Percentiles rank a stretch among this genome's conserved stretches.
Evolutionary conservation across 2,329 filamentous ascomycete genomes (phyloP).

Genomic region (Fusarium gaditjirri): DNA sequence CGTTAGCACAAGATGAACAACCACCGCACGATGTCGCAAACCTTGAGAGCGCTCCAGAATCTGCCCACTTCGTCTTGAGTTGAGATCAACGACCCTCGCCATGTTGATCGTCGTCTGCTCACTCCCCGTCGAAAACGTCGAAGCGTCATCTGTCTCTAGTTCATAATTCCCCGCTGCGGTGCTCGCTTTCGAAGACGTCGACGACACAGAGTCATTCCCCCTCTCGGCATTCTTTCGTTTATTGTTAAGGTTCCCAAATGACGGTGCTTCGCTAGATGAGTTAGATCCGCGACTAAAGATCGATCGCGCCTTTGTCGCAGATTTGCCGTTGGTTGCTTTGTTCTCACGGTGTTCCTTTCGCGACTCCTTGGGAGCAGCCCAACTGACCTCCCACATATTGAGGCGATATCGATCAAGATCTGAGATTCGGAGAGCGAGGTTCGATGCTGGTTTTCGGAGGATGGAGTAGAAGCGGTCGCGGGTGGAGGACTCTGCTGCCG

Average conservation of each 20-base stretch:
- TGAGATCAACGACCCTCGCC: neutral
- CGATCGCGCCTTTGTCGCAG: neutral
- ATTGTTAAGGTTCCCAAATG: neutral
- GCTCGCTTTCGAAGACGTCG: conserved; percentile 2
- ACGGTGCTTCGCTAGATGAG: conserved; percentile 9
- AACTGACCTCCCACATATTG: conserved; percentile 39
- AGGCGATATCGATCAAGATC: conserved; percentile 12
- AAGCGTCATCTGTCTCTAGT: conserved; percentile 14
- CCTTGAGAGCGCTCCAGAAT: neutral
- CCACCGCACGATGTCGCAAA: neutral
- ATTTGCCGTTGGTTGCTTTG: conserved; percentile 7
- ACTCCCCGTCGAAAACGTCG: neutral
- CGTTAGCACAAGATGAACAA: neutral
- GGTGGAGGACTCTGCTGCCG: neutral
- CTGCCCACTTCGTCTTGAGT: neutral
- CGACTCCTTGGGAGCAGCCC: conserved; percentile 29
- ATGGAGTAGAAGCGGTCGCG: conserved; percentile 9
- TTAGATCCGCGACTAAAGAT: conserved; percentile 23
- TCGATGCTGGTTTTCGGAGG: conserved; percentile 22
- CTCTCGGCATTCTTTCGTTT: neutral
- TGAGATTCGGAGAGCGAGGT: conserved; percentile 1
- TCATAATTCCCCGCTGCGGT: conserved; percentile 1
- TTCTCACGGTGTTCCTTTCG: conserved; percentile 35
- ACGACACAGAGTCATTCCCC: conserved; percentile 1
- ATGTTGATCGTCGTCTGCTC: conserved; percentile 1